phyloP scores from a whole-genome alignment of 2,329 filamentous ascomycete genomes.

The Colletotrichum phormii region DNA sequence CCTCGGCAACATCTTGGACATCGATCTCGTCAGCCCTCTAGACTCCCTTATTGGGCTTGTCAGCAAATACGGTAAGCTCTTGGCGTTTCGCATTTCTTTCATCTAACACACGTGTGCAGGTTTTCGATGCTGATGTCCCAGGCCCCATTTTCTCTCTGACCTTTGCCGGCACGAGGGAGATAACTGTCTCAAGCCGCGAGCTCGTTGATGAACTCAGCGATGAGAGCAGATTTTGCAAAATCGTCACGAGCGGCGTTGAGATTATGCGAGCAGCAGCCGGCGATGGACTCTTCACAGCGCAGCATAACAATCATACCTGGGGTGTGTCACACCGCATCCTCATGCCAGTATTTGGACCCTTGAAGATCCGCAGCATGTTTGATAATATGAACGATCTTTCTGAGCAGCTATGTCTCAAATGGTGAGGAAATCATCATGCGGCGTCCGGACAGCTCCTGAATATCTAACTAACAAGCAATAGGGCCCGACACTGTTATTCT shows the following conservation, averaged over 20 bases:
- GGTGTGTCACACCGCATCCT: conserved; percentile 72
- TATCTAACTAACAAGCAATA: too few relatives aligned
- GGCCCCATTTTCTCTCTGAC: too few relatives aligned
- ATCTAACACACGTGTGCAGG: too few relatives aligned
- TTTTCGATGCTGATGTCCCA: too few relatives aligned
- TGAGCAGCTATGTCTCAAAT: conserved; percentile 64
- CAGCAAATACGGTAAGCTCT: too few relatives aligned
- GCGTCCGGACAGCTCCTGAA: too few relatives aligned
- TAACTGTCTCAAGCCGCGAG: neutral
- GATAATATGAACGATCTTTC: conserved; percentile 64
- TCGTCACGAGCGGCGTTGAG: neutral
- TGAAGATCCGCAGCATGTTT: conserved; percentile 73
- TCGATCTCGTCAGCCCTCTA: conserved; percentile 5
- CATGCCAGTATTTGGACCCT: conserved; percentile 76
- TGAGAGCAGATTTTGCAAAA: neutral
- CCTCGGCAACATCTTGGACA: conserved; percentile 8
- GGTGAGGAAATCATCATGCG: too few relatives aligned
- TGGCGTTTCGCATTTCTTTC: too few relatives aligned
- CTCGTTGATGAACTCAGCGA: neutral
- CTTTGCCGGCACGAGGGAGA: neutral
- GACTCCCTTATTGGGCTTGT: conserved; percentile 14
- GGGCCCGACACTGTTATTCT: conserved; percentile 56
- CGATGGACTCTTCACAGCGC: conserved; percentile 3
- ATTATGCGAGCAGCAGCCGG: neutral
- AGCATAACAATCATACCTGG: conserved; percentile 20